Base-by-base conservation (phyloP, 2,329 filamentous ascomycete genomes). In the Chrysoporthe puriensis region DNA sequence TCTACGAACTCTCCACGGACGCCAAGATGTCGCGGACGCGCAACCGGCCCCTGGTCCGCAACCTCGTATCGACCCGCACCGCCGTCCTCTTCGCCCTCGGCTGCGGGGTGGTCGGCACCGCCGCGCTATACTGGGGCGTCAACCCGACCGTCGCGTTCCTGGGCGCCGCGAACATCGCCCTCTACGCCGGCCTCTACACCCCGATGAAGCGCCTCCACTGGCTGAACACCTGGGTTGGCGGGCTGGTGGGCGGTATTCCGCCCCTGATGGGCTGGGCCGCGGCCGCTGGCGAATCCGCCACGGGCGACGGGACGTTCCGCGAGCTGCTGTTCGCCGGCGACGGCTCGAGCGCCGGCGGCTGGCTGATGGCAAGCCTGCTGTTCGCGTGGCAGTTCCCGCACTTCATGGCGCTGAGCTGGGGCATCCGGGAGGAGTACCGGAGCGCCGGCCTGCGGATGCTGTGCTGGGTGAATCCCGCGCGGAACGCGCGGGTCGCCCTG, bases 301-400 rank as follows among this genome's bases (percentile, higher is more conserved):
- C 90, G 2, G 87, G 86, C 32, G 88, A 90, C 71, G 91, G 91
- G 42, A 90, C 88, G 13, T 96, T 91, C 90, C 84, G 86, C 61
- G 93, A 96, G 75, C 85, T 97, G 50, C 82, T 97, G 0, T 87
- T 96, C 66, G 90, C 85, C 0, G 74, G 76, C 14, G 86, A 88
- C 72, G 92, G 74, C 76, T 90, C 77, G 74, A 88, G 77, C 36
- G 80, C 89, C 13, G 96, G 96, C 5, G 96, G 95, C 4, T 99
- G 96, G 96, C 81, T 98, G 0, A 83, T 97, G 16, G 95, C 93
- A 0, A 88, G 86, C 0, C 81, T 98, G 7, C 83, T 99, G 5
- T 97, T 97, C 72, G 91, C 94, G 14, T 99, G 96, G 96, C 95
- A 99, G 77, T 98, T 99, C 76, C 94, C 96, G 3, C 96, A 99